A percentile compares a stretch with the other conserved stretches of the same genome.
These are phyloP conservation scores for Thelonectria rubi DNA, from an alignment of 2,329 filamentous ascomycete genomes.

Conservation along the genomic window DNA sequence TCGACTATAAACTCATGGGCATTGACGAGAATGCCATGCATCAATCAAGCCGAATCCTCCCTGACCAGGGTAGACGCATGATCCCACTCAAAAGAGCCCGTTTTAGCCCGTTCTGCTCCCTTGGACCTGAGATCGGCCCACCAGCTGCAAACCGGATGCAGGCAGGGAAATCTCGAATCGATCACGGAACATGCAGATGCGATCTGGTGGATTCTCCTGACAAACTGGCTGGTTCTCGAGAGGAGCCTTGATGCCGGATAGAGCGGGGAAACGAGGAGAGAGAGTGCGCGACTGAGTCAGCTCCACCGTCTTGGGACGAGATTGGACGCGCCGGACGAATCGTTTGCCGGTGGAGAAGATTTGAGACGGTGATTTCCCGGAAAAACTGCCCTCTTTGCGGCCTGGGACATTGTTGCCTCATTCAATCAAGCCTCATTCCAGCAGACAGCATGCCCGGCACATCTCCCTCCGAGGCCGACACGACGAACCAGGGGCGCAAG, in stretches of 20 bases:
- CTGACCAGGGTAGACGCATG: background rate
- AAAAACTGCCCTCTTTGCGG: background rate
- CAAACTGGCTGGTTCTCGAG: background rate
- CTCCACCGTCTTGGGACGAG: background rate
- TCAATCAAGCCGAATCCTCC: background rate
- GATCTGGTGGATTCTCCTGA: constrained; percentile 22
- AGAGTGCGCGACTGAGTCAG: background rate
- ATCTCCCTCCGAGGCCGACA: constrained; percentile 14
- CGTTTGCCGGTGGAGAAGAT: constrained; percentile 1
- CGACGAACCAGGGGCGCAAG: constrained; percentile 33
- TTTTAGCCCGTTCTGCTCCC: background rate
- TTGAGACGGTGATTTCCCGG: constrained; percentile 1
- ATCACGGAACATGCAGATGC: constrained; percentile 13
- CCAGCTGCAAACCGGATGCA: background rate
- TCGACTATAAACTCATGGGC: too few species aligned
- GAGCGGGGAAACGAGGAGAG: constrained; percentile 11
- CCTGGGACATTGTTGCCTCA: constrained; percentile 9
- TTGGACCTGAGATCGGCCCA: background rate
- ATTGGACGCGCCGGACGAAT: constrained; percentile 2
- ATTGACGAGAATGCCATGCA: background rate
- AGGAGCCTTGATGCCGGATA: constrained; percentile 4
- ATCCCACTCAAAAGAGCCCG: background rate
- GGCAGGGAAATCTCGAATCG: background rate
- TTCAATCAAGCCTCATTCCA: constrained; percentile 5
- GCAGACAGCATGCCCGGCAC: constrained; percentile 26